phyloP scores from a whole-genome alignment of 345 rosid species.

The Melaleuca quinquenervia region DNA sequence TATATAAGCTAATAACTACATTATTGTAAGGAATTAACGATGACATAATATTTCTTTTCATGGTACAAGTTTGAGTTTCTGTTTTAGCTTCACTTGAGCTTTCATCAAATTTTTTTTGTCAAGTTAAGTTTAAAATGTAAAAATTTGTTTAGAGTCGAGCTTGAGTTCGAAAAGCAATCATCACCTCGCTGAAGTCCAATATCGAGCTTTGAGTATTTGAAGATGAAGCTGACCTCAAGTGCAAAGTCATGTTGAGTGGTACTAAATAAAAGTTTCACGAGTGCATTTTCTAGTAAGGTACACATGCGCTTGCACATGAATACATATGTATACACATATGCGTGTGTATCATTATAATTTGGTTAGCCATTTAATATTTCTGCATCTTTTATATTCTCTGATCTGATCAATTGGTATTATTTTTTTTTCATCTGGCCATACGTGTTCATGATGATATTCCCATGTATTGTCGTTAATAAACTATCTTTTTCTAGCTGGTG shows the following conservation, averaged over 20 bases:
- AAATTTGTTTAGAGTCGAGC: not conserved
- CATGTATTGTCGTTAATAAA: not conserved
- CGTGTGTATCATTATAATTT: not conserved
- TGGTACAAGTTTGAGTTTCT: not conserved
- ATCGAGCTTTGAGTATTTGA: not conserved
- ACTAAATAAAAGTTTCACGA: not conserved
- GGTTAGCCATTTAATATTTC: not conserved
- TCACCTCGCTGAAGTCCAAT: not conserved
- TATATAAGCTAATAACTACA: not conserved
- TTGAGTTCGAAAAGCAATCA: not conserved
- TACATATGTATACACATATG: not conserved
- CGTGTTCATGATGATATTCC: not conserved
- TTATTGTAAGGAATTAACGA: not conserved
- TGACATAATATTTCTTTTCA: not conserved
- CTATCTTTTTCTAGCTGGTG: not conserved
- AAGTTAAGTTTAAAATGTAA: not conserved
- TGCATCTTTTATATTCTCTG: not conserved
- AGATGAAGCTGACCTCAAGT: not conserved
- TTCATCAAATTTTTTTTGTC: not conserved
- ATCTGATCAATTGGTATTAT: not conserved
- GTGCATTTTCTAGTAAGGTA: not conserved
- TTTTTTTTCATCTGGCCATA: not conserved
- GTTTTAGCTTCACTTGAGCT: not conserved
- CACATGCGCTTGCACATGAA: not conserved
- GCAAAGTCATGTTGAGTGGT: not conserved